phyloP scores from a whole-genome alignment of 768 basidiomycete species.

The Naganishia randhawae region DNA sequence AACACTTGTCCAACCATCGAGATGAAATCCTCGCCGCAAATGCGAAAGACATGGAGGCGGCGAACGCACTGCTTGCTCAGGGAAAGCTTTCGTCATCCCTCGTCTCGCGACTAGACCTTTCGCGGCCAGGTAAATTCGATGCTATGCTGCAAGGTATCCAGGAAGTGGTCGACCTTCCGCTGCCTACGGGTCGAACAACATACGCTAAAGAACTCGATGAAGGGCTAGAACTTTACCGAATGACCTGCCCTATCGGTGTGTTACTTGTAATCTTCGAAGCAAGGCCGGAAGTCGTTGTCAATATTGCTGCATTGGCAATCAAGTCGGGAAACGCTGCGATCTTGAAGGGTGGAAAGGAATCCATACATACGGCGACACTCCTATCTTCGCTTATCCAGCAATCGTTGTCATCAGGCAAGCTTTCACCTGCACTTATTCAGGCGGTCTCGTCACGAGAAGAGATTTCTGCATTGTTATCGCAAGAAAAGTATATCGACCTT shows the following conservation, averaged over 20 bases:
- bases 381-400: slow-evolving; percentile 74
- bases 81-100: slow-evolving; percentile 80
- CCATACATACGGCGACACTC: slow-evolving; percentile 69
- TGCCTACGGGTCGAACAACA: slow-evolving; percentile 78
- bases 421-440: slow-evolving; percentile 81
- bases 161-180: slow-evolving; percentile 78
- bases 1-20: slow-evolving; percentile 64
- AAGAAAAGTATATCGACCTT: slow-evolving; percentile 90
- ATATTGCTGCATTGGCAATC: slow-evolving; percentile 91
- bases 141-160: slow-evolving; percentile 84
- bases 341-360: slow-evolving; percentile 95
- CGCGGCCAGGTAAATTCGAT: slow-evolving; percentile 79
- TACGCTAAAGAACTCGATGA: slow-evolving; percentile 90
- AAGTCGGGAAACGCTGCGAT: slow-evolving; percentile 98
- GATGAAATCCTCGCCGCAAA: slow-evolving; percentile 75
- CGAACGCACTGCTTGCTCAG: slow-evolving; percentile 69
- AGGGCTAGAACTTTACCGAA: slow-evolving; percentile 78
- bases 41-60: slow-evolving; percentile 71
- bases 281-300: slow-evolving; percentile 93
- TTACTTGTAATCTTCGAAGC: slow-evolving; percentile 96
- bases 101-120: slow-evolving; percentile 75
- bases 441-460: slow-evolving; percentile 85
- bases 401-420: slow-evolving; percentile 67
- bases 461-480: slow-evolving; percentile 75
- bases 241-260: slow-evolving; percentile 94